These are phyloP conservation scores for Neofusicoccum kwambonambiense DNA, from an alignment of 2,329 filamentous ascomycete species.

Conservation along the genomic window DNA sequence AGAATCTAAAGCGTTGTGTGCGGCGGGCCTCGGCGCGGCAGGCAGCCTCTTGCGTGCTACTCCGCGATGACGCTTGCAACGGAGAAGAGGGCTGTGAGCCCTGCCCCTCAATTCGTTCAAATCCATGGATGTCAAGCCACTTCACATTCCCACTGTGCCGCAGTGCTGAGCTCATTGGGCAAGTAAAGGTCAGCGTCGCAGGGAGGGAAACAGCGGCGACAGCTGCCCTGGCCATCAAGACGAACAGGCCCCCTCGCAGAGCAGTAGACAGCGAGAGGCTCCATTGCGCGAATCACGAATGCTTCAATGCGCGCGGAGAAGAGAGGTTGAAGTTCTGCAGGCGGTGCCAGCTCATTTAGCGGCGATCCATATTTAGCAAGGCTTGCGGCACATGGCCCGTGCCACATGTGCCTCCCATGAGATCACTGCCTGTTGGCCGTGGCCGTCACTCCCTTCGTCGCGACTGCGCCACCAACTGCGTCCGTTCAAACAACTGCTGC, in stretches of 20 bases:
- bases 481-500: slow-evolving; percentile 6
- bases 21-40: neutral
- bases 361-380: slow-evolving; percentile 6
- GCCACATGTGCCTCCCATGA: neutral
- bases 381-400: neutral
- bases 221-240: neutral
- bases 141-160: no score
- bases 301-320: neutral
- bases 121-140: no score
- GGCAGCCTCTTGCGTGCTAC: no score
- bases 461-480: slow-evolving; percentile 4
- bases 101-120: no score
- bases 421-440: neutral
- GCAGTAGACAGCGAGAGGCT: neutral
- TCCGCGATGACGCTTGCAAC: no score
- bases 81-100: no score
- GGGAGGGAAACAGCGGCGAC: no score
- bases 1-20: neutral
- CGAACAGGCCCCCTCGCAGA: neutral
- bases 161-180: no score
- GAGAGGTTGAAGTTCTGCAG: neutral
- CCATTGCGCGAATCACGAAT: neutral
- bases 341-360: neutral
- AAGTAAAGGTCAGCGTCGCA: no score
- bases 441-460: neutral